Base-by-base conservation (phyloP, 495 filamentous ascomycete genomes). In the Bacidia gigantensis region DNA sequence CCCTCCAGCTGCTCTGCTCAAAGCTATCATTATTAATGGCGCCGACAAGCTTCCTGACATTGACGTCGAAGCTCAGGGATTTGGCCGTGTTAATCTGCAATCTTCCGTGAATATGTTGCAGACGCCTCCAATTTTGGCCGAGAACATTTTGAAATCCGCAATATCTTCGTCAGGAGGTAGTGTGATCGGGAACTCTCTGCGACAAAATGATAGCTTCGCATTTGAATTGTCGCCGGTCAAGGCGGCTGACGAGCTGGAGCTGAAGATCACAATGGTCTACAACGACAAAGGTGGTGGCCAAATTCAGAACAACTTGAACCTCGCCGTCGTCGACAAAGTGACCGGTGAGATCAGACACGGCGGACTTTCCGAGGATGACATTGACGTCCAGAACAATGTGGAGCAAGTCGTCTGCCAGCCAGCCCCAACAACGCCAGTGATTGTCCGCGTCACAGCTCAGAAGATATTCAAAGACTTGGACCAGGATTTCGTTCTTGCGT, bases 231-330 rank as follows among this genome's bases (percentile, higher is more conserved):
- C 40, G 22, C 11, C 40, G 3, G 40, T 21, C 22, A n/a, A 43
- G 11, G 22, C 5, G 40, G 17, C 40, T 43, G 40, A 43, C 22
- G 40, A 43, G 12, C 22, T 43, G 0, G 40, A 9, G 22, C 22
- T 43, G 40, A 43, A 43, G 40, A 43, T 43, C 40, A 43, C 40
- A 9, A 43, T 43, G 40, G 40, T 43, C 40, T 43, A 43, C 40
- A 43, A 43, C 12, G 40, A 43, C 11, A 3, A 18, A 5, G 5
- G 5, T 43, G 40, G 17, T 43, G 40, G 40, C 40, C 17, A n/a
- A 5, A 43, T 43, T 21, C 40, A 43, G 40, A 43, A 43, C 22
- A 43, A 43, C 1, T 21, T 43, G 11, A 43, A 43, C 3, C 40
- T 43, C 40, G 40, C 40, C 22, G 40, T 43, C 40, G 22, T 3